These are phyloP conservation scores for Lophiostoma macrostomum DNA, from an alignment of 495 filamentous ascomycete genomes.

Conservation along the genomic window DNA sequence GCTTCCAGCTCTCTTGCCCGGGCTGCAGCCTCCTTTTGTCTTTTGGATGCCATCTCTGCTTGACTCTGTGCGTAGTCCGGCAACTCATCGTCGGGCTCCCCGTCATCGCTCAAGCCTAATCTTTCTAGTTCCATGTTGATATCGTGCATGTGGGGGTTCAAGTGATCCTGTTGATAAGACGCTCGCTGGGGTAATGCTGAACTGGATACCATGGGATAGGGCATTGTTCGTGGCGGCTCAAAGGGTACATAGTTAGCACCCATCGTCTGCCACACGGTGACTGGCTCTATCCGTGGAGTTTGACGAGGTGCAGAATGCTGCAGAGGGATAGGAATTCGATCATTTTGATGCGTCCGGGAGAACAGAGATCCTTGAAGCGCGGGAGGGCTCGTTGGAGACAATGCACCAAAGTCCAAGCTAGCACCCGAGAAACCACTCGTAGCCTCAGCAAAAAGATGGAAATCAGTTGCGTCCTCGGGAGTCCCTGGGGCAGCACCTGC, in stretches of 20 bases:
- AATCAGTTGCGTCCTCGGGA: slow-evolving; percentile 34
- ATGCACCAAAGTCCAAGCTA: neutral
- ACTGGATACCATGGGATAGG: neutral
- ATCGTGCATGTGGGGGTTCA: slow-evolving; percentile 11
- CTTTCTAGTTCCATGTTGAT: slow-evolving; percentile 30
- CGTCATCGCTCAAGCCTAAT: slow-evolving; percentile 21
- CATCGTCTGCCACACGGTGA: slow-evolving; percentile 16
- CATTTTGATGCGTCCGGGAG: slow-evolving; percentile 15
- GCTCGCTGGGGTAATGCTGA: slow-evolving; percentile 11
- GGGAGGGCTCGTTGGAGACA: slow-evolving; percentile 21
- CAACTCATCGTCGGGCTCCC: slow-evolving; percentile 36
- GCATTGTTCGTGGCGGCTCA: slow-evolving; percentile 1
- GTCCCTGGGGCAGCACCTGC: too few relatives aligned
- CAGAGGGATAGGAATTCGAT: slow-evolving; percentile 20
- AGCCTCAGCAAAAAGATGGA: slow-evolving; percentile 39
- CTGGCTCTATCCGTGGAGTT: neutral
- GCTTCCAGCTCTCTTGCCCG: slow-evolving; percentile 38
- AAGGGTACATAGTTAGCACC: slow-evolving; percentile 17
- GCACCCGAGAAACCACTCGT: slow-evolving; percentile 35
- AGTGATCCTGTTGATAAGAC: slow-evolving; percentile 3
- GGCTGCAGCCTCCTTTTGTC: slow-evolving; percentile 32
- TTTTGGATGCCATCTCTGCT: slow-evolving; percentile 35
- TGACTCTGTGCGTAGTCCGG: slow-evolving; percentile 42
- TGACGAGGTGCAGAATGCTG: slow-evolving; percentile 1
- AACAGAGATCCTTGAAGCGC: slow-evolving; percentile 25